Evolutionary conservation across 192 early-diverging fungal species (phyloP).

Genomic region (Umbelopsis sp.): DNA sequence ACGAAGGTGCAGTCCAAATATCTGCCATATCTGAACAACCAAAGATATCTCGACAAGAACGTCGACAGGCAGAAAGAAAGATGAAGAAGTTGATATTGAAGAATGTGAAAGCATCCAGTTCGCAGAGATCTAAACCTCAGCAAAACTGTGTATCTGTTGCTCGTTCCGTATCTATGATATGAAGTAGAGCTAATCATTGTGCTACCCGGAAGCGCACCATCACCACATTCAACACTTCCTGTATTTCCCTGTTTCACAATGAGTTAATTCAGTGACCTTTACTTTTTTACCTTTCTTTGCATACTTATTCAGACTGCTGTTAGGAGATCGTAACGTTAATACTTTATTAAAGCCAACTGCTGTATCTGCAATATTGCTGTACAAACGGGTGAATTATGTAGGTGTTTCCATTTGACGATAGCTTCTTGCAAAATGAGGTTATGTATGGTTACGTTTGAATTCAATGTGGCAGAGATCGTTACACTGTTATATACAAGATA

Average conservation of each 20-base stretch:
- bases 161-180: background rate
- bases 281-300: background rate
- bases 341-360: background rate
- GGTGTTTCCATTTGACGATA: too few species aligned
- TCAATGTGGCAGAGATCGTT: background rate
- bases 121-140: background rate
- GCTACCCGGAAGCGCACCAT: background rate
- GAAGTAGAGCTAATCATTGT: background rate
- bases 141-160: slow-evolving; percentile 1
- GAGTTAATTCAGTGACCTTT: background rate
- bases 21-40: background rate
- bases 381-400: background rate
- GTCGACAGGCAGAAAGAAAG: background rate
- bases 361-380: background rate
- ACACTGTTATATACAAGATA: background rate
- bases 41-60: background rate
- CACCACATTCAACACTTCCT: too few species aligned
- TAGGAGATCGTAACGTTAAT: background rate
- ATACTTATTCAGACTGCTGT: background rate
- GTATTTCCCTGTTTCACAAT: too few species aligned
- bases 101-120: background rate
- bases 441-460: too few species aligned
- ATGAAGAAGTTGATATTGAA: background rate
- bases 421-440: too few species aligned
- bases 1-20: too few species aligned